Conservation (phyloP, 176 grass and related monocot genomes). For the Tuctoria greenei region DNA sequence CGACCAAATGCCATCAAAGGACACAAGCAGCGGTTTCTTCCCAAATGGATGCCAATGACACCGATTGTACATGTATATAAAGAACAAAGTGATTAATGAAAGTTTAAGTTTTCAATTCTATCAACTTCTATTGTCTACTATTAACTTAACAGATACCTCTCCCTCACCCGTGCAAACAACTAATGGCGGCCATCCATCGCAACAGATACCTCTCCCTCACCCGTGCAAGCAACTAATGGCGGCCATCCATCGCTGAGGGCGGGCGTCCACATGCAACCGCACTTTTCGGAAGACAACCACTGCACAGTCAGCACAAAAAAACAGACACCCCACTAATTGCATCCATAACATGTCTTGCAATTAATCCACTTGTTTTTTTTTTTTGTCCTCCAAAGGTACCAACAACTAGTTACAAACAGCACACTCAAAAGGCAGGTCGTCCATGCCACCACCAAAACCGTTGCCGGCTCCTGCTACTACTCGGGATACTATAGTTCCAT, state of each 20-base stretch:
- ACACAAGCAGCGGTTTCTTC: no score
- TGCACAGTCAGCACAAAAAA: slow-evolving; percentile 17
- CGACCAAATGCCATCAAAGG: no score
- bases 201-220: no score
- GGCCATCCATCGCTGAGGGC: not conserved
- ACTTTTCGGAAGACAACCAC: not conserved
- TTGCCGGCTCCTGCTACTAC: slow-evolving; percentile 14
- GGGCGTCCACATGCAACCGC: slow-evolving; percentile 12
- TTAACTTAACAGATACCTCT: no score
- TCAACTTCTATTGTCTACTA: no score
- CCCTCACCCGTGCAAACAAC: no score
- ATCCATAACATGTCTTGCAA: slow-evolving; percentile 1
- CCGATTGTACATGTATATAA: no score
- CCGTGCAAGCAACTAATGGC: not conserved
- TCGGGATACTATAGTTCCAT: slow-evolving; percentile 10
- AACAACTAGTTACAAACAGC: slow-evolving; percentile 44
- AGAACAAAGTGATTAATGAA: no score
- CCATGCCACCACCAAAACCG: slow-evolving; percentile 26
- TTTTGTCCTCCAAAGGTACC: slow-evolving; percentile 22
- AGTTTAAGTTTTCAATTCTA: no score
- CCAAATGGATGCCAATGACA: no score
- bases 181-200: no score
- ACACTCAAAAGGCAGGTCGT: slow-evolving; percentile 30
- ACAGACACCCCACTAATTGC: not conserved
- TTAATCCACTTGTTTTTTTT: not conserved